Conservation (phyloP, 2,329 filamentous ascomycete species). For the Neophaeococcomyces aloes region DNA sequence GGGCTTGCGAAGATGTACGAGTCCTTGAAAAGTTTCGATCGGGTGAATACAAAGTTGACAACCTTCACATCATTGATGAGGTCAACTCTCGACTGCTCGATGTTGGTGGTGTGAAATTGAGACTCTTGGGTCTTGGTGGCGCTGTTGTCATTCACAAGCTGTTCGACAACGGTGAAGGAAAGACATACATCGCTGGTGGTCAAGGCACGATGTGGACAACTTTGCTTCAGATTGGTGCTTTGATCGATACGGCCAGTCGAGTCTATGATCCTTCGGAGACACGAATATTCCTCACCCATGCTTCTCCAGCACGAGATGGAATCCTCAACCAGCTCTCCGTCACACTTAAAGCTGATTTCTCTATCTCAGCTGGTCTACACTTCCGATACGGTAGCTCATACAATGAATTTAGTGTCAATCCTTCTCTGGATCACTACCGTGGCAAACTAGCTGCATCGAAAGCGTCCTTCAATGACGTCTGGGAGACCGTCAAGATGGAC, state of each 20-base stretch:
- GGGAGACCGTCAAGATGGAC: conserved; percentile 95
- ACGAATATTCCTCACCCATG: conserved; percentile 90
- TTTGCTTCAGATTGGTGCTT: conserved; percentile 90
- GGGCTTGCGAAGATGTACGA: conserved; percentile 94
- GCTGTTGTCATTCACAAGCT: conserved; percentile 99
- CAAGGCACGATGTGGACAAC: conserved; percentile 99
- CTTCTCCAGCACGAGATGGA: conserved; percentile 89
- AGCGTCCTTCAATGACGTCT: conserved; percentile 97
- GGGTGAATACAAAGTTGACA: conserved; percentile 93
- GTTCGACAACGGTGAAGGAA: conserved; percentile 95
- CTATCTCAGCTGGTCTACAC: conserved; percentile 90
- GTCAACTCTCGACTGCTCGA: conserved; percentile 91
- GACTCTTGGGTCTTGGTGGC: conserved; percentile 83
- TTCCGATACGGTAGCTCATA: conserved; percentile 99
- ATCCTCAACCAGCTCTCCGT: conserved; percentile 96
- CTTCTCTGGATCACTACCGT: conserved; percentile 93
- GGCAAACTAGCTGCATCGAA: conserved; percentile 97
- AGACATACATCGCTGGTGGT: conserved; percentile 94
- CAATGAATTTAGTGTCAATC: conserved; percentile 99
- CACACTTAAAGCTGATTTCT: conserved; percentile 95
- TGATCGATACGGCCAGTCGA: conserved; percentile 94
- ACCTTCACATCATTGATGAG: conserved; percentile 97
- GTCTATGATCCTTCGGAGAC: conserved; percentile 98
- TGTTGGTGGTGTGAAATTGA: conserved; percentile 88
- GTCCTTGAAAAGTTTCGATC: conserved; percentile 96